Conservation (phyloP, 345 rosid species). For the Camelina neglecta region DNA sequence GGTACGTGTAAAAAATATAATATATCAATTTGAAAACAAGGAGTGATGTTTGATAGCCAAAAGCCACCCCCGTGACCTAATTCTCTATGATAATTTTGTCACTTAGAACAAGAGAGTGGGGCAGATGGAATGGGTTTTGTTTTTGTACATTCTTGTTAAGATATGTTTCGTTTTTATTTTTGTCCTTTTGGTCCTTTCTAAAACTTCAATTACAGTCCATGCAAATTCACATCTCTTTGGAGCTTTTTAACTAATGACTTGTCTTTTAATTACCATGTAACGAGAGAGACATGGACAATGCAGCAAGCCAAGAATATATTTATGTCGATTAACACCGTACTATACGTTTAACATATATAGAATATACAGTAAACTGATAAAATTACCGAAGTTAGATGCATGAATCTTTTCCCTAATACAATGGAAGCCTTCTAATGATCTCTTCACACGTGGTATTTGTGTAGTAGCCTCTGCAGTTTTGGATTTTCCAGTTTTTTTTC, state of each 20-base stretch:
- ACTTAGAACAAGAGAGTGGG: conserved; percentile 45
- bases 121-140: conserved; percentile 42
- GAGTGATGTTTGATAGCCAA: conserved; percentile 36
- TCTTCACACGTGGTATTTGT: conserved; percentile 25
- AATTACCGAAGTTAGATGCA: neutral
- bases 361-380: neutral
- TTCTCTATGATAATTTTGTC: conserved; percentile 37
- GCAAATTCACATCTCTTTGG: conserved; percentile 28
- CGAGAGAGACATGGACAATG: conserved; percentile 16
- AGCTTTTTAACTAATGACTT: conserved; percentile 35
- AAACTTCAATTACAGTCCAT: conserved; percentile 22
- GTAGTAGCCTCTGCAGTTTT: conserved; percentile 23
- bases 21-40: neutral
- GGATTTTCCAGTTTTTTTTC: neutral
- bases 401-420: conserved; percentile 18
- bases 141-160: conserved; percentile 42
- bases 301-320: neutral
- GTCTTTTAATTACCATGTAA: conserved; percentile 22
- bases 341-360: neutral
- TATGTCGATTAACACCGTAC: neutral
- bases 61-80: conserved; percentile 47
- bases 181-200: conserved; percentile 37
- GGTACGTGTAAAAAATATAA: neutral
- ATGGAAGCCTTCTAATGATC: conserved; percentile 24
- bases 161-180: conserved; percentile 33